Conservation (phyloP, 805 yeast genomes). For the Starmerella roubikii region DNA sequence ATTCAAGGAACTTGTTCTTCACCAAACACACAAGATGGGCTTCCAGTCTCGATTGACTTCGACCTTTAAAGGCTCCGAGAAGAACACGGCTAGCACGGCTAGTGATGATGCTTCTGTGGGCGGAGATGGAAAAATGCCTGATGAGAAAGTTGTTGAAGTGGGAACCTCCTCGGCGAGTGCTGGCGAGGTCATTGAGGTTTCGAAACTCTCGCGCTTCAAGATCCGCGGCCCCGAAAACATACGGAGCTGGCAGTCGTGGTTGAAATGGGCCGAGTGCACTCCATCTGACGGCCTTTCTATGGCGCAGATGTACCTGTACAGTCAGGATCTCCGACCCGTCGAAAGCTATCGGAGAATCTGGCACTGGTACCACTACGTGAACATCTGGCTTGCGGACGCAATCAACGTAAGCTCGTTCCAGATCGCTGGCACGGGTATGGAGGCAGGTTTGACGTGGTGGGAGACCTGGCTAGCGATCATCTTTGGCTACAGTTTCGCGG, state of each 20-base stretch:
- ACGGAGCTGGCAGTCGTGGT: background rate
- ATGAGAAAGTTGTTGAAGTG: no score
- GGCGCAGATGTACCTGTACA: slow-evolving; percentile 52
- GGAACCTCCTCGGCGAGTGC: no score
- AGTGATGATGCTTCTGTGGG: no score
- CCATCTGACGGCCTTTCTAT: slow-evolving; percentile 34
- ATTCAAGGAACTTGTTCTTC: no score
- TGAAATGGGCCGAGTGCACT: slow-evolving; percentile 19
- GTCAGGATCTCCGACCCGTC: slow-evolving; percentile 47
- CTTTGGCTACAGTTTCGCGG: slow-evolving; percentile 66
- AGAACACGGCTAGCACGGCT: no score
- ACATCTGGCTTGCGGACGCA: slow-evolving; percentile 81
- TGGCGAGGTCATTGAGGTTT: no score
- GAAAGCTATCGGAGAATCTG: slow-evolving; percentile 54
- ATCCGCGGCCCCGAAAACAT: background rate
- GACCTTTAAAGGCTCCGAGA: no score
- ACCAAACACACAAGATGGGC: no score
- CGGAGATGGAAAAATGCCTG: no score
- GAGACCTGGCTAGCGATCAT: slow-evolving; percentile 80
- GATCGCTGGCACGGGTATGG: slow-evolving; percentile 76
- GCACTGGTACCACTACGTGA: slow-evolving; percentile 70
- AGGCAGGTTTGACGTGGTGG: slow-evolving; percentile 78
- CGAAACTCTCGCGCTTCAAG: no score
- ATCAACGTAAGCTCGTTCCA: slow-evolving; percentile 86
- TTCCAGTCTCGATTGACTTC: no score